phyloP scores from a whole-genome alignment of 23 red algal species.

The Gracilariopsis chorda region DNA sequence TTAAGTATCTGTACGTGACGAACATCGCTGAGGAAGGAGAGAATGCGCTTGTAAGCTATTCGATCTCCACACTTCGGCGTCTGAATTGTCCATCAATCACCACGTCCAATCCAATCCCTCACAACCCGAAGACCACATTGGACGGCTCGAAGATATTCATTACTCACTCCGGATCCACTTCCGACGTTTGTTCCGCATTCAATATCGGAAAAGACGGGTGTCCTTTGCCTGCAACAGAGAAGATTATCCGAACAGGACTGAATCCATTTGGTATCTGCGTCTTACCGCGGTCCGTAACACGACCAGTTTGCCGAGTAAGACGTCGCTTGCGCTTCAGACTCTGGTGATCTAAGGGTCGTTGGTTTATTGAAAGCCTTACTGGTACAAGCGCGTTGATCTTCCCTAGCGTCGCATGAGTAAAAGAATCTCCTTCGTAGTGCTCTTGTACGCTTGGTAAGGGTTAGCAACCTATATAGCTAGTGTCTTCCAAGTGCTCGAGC shows the following conservation, averaged over 20 bases:
- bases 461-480: no score
- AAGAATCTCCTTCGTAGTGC: no score
- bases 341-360: no score
- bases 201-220: conserved; percentile 12
- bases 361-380: no score
- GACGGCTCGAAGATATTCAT: conserved; percentile 17
- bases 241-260: not conserved
- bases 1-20: not conserved
- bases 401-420: no score
- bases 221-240: not conserved
- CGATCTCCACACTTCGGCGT: not conserved
- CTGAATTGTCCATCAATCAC: not conserved
- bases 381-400: no score
- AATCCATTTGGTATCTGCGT: conserved; percentile 46
- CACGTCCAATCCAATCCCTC: conserved; percentile 1
- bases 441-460: no score
- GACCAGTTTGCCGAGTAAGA: not conserved
- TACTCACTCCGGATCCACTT: conserved; percentile 19
- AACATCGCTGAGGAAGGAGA: conserved; percentile 29
- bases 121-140: conserved; percentile 6
- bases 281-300: not conserved
- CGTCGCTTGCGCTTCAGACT: not conserved
- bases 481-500: no score
- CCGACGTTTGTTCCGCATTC: not conserved
- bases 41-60: not conserved